Percentiles rank a stretch among this genome's conserved stretches.
Conservation (phyloP, 345 rosid genomes). For the Euphorbia lathyris region DNA sequence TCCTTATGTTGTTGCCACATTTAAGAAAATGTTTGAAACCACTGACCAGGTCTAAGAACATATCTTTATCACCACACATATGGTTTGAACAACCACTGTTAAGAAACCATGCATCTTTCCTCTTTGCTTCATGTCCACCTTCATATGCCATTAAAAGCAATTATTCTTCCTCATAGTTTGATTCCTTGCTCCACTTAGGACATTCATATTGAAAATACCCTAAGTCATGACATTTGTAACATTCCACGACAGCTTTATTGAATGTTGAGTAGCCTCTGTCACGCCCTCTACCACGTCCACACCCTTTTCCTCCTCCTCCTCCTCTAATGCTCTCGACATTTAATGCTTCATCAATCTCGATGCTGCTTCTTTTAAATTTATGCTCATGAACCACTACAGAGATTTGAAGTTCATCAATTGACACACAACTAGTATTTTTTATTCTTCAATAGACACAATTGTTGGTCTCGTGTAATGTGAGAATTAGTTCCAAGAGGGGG, state of each 20-base stretch:
- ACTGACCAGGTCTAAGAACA: too few species aligned
- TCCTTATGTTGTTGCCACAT: background rate
- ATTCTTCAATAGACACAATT: background rate
- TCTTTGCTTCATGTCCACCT: background rate
- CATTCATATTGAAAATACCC: too few species aligned
- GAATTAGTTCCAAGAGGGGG: too few species aligned
- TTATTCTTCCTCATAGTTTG: constrained; percentile 4
- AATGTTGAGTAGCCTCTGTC: background rate
- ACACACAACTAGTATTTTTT: background rate
- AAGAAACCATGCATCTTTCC: constrained; percentile 5
- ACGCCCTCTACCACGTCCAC: background rate
- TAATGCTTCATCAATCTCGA: background rate
- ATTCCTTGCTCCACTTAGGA: too few species aligned
- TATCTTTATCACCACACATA: background rate
- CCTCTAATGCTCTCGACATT: background rate
- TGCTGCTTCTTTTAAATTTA: background rate
- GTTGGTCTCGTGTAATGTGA: too few species aligned
- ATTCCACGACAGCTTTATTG: background rate
- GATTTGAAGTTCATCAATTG: constrained; percentile 12
- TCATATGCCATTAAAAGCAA: constrained; percentile 7
- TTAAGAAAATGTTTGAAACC: too few species aligned
- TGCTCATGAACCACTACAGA: constrained; percentile 2
- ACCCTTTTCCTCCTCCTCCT: background rate
- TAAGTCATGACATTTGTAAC: too few species aligned
- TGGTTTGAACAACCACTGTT: constrained; percentile 11